These are phyloP conservation scores for Zygosaccharomyces bailii DNA, from an alignment of 805 yeast species.

Conservation along the genomic window DNA sequence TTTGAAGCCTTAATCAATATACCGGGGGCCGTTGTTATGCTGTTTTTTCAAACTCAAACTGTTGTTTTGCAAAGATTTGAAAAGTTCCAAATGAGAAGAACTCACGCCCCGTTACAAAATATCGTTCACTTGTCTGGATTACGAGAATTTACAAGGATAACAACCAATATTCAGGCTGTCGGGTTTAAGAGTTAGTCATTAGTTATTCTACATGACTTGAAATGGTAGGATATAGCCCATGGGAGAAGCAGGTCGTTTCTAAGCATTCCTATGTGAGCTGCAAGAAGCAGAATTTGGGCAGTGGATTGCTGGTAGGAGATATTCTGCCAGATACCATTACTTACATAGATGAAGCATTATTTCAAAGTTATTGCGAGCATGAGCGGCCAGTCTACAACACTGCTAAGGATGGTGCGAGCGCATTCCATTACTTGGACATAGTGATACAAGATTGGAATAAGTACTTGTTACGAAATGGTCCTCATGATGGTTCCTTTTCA, in stretches of 20 bases:
- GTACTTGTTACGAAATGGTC: conserved; percentile 34
- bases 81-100: neutral
- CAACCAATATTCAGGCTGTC: neutral
- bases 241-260: neutral
- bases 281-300: conserved; percentile 25
- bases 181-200: neutral
- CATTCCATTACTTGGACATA: conserved; percentile 41
- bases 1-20: neutral
- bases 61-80: neutral
- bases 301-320: conserved; percentile 35
- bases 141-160: neutral
- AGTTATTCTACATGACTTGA: neutral
- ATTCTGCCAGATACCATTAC: conserved; percentile 14
- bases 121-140: neutral
- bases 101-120: neutral
- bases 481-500: conserved; percentile 44
- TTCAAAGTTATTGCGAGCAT: conserved; percentile 36
- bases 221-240: neutral
- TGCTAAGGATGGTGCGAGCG: conserved; percentile 28
- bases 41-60: neutral
- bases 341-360: conserved; percentile 23
- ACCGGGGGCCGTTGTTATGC: neutral
- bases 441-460: conserved; percentile 48
- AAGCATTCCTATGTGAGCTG: conserved; percentile 33
- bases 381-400: conserved; percentile 38